These are phyloP conservation scores for Parietaria judaica DNA, from an alignment of 306 rosid genomes.

Conservation along the genomic window DNA sequence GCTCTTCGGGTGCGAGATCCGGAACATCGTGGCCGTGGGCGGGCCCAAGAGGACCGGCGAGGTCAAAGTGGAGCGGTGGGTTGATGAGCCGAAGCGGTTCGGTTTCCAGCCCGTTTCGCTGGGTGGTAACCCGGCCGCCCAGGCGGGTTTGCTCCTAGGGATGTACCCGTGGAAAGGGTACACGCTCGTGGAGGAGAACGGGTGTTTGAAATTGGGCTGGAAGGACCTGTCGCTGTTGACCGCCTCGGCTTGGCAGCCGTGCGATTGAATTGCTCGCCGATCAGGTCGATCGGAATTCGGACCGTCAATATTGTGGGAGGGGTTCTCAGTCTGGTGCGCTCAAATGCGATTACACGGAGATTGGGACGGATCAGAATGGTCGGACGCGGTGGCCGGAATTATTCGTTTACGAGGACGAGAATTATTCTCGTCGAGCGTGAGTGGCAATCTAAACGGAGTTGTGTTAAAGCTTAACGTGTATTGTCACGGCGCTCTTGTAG, in stretches of 20 bases:
- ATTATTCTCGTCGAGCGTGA: no score
- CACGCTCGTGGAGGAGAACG: conserved; percentile 76
- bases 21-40: conserved; percentile 88
- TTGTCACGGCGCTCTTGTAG: no score
- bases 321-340: neutral
- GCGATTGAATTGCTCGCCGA: conserved; percentile 25
- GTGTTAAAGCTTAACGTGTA: no score
- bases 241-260: conserved; percentile 97
- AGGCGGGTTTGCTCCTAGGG: conserved; percentile 72
- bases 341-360: neutral
- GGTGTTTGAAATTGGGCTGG: conserved; percentile 85
- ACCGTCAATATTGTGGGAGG: no score
- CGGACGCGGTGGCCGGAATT: neutral
- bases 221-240: conserved; percentile 83
- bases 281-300: neutral
- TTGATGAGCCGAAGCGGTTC: conserved; percentile 63
- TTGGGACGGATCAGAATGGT: neutral
- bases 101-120: conserved; percentile 67
- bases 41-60: conserved; percentile 96
- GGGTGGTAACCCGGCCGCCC: conserved; percentile 90
- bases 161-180: conserved; percentile 99
- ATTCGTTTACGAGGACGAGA: no score
- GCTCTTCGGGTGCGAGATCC: conserved; percentile 76
- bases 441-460: no score
- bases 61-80: conserved; percentile 78